Conservation (phyloP, 352 stramenopile genomes). For the Globisporangium polare region DNA sequence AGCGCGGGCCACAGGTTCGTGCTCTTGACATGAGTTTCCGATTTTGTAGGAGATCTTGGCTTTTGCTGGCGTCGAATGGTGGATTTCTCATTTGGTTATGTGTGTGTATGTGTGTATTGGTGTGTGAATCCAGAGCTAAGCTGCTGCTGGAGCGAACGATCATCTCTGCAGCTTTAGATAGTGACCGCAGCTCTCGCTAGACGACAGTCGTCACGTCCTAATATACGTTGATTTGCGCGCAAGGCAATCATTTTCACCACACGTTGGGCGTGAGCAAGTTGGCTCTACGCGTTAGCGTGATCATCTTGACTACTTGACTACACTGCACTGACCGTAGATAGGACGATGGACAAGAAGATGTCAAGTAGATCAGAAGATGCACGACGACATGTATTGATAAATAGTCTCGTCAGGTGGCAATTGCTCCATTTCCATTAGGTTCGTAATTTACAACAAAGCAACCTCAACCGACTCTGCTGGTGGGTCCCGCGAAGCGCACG, state of each 20-base stretch:
- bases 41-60: not conserved
- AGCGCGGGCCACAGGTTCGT: conserved; percentile 60
- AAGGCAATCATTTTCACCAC: not conserved
- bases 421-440: conserved; percentile 15
- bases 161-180: conserved; percentile 7
- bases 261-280: not conserved
- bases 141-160: conserved; percentile 1
- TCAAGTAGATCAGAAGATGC: not conserved
- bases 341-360: not conserved
- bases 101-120: not conserved
- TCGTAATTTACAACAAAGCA: conserved; percentile 12
- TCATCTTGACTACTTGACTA: not conserved
- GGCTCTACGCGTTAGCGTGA: not conserved
- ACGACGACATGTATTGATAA: conserved; percentile 13
- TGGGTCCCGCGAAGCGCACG: not conserved
- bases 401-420: conserved; percentile 13
- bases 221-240: conserved; percentile 8
- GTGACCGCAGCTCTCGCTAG: not conserved
- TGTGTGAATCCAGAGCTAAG: conserved; percentile 8
- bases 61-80: not conserved
- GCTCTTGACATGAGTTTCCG: not conserved
- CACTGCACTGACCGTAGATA: not conserved
- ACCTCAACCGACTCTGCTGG: conserved; percentile 18
- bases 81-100: not conserved
- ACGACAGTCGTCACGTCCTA: conserved; percentile 8